Evolutionary conservation across 306 rosid species (phyloP).

Genomic region (Abrus precatorius): DNA sequence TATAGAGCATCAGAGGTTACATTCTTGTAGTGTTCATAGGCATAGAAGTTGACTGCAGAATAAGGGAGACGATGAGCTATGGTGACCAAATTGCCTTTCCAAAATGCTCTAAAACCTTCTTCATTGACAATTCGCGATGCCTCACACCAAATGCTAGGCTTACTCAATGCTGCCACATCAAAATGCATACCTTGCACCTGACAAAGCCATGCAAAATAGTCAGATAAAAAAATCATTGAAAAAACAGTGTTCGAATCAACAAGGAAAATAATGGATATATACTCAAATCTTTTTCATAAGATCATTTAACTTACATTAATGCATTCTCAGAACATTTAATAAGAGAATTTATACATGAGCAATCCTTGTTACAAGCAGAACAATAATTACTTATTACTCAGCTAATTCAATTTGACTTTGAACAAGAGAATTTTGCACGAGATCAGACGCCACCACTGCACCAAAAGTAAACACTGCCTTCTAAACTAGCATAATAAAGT

Average conservation of each 20-base stretch:
- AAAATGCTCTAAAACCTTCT: conserved; percentile 89
- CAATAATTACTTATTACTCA: not conserved
- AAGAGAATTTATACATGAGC: not conserved
- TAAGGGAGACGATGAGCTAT: conserved; percentile 90
- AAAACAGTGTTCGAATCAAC: conserved; percentile 12
- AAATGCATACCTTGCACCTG: conserved; percentile 94
- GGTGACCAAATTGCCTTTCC: conserved; percentile 95
- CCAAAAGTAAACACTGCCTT: not conserved
- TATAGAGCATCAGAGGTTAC: conserved; percentile 51
- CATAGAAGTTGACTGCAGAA: conserved; percentile 79
- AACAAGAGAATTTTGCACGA: not conserved
- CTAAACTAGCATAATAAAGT: not conserved
- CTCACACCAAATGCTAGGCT: conserved; percentile 78
- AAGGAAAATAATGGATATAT: not conserved
- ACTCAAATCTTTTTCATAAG: not conserved
- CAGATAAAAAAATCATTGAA: conserved; percentile 22
- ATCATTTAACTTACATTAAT: not conserved
- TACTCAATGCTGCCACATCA: conserved; percentile 72
- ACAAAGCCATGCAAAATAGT: conserved; percentile 30
- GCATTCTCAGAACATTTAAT: too few species aligned
- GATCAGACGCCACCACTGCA: not conserved
- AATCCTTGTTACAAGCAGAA: conserved; percentile 28
- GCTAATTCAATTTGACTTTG: not conserved
- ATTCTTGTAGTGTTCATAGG: conserved; percentile 79
- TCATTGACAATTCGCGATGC: conserved; percentile 81